Conservation (phyloP, 768 basidiomycete genomes). For the Collybiopsis confluens region DNA sequence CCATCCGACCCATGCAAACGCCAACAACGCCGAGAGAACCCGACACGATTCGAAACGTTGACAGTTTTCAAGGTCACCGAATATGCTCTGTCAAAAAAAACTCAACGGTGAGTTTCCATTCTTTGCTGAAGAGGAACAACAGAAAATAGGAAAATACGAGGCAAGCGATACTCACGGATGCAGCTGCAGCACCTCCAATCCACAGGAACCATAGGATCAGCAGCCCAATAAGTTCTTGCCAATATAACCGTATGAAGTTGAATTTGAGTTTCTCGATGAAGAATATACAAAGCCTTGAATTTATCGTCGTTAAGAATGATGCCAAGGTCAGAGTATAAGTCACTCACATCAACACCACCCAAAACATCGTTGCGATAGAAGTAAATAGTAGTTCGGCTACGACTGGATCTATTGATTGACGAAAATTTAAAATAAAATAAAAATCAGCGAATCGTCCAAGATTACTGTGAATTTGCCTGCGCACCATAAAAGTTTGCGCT, state of each 20-base stretch:
- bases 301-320: too few species aligned
- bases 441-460: not conserved
- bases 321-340: too few species aligned
- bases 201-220: not conserved
- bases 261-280: not conserved
- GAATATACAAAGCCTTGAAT: constrained; percentile 1
- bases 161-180: not conserved
- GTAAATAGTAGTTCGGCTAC: not conserved
- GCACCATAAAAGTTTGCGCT: not conserved
- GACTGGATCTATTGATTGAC: too few species aligned
- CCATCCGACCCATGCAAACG: constrained; percentile 4
- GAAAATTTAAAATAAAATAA: too few species aligned
- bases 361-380: not conserved
- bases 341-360: not conserved
- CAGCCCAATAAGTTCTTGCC: constrained; percentile 2
- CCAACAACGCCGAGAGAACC: not conserved
- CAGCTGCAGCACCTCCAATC: not conserved
- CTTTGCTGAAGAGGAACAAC: not conserved
- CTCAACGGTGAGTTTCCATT: not conserved
- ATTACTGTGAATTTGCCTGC: too few species aligned
- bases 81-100: not conserved
- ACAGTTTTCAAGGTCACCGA: not conserved
- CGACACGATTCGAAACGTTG: not conserved
- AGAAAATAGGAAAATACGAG: too few species aligned
- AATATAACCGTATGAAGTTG: not conserved